phyloP scores from a whole-genome alignment of 2,329 filamentous ascomycete species.

The Botrytis pseudocinerea region DNA sequence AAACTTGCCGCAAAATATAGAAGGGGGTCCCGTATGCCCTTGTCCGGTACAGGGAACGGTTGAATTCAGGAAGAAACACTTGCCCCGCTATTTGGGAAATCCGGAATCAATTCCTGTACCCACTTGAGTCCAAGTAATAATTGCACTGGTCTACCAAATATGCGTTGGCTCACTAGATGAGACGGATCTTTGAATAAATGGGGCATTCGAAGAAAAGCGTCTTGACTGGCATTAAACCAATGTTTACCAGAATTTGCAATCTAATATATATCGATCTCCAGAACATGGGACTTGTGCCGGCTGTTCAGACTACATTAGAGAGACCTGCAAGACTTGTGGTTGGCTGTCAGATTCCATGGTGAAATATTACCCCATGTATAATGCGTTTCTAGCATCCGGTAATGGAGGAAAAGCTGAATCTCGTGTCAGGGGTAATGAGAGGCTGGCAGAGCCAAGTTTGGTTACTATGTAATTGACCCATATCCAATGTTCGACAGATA shows the following conservation, averaged over 20 bases:
- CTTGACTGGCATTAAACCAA: background rate
- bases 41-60: background rate
- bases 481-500: background rate
- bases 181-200: background rate
- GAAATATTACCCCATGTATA: background rate
- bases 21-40: background rate
- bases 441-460: background rate
- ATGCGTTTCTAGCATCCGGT: background rate
- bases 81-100: background rate
- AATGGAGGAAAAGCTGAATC: background rate
- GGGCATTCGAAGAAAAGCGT: background rate
- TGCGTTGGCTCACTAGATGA: background rate
- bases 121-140: background rate
- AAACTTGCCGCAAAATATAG: background rate
- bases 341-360: background rate
- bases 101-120: background rate
- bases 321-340: background rate
- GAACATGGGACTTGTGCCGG: background rate
- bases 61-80: background rate
- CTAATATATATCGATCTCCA: background rate
- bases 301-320: background rate
- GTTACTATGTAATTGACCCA: background rate
- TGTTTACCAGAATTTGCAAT: background rate
- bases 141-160: background rate
- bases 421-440: background rate